Evolutionary conservation across 2,329 filamentous ascomycete species (phyloP).

Genomic region (Fusarium hainanense): DNA sequence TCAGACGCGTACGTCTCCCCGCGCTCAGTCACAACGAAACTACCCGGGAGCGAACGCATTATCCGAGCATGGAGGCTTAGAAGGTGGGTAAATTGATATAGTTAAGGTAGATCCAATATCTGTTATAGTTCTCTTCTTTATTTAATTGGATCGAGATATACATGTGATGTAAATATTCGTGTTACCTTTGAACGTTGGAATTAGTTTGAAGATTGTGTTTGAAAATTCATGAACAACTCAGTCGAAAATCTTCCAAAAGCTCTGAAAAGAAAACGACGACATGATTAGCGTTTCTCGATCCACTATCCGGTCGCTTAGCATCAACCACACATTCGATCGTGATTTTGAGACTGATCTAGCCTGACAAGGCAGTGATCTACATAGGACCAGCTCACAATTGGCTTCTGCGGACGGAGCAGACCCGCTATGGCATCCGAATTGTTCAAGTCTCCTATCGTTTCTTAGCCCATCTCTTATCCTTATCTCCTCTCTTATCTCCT

Average conservation of each 20-base stretch:
- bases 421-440: not conserved
- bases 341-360: accelerated
- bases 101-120: no score
- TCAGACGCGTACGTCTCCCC: not conserved
- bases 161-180: not conserved
- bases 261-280: no score
- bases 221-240: accelerated
- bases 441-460: not conserved
- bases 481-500: not conserved
- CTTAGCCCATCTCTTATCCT: not conserved
- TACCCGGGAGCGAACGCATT: not conserved
- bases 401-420: no score
- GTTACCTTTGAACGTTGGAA: not conserved
- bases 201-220: no score
- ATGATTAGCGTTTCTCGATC: no score
- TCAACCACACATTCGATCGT: no score
- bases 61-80: accelerated
- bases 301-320: no score
- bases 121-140: no score
- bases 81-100: not conserved
- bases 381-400: accelerated
- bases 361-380: not conserved
- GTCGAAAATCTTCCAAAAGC: no score
- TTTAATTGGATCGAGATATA: accelerated
- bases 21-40: not conserved